These are phyloP conservation scores for Taphrina communis DNA, from an alignment of 1,139 yeast species.

Conservation along the genomic window DNA sequence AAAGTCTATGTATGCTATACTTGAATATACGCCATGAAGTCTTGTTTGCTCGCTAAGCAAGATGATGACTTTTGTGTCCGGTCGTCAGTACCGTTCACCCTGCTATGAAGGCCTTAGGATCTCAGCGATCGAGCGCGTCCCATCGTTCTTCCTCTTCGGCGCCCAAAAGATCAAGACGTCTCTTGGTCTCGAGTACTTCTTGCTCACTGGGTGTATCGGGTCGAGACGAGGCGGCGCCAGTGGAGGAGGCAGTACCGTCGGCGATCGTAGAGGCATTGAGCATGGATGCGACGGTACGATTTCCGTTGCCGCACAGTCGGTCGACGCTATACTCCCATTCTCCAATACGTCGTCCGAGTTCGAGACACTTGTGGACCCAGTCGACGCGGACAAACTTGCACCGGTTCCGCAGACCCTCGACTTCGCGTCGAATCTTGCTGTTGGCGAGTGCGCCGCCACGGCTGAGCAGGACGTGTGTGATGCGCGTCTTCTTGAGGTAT, in stretches of 20 bases:
- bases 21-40: no score
- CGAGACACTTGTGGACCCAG: conserved; percentile 33
- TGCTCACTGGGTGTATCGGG: background rate
- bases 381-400: conserved; percentile 36
- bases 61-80: no score
- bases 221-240: background rate
- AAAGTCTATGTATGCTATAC: no score
- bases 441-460: conserved; percentile 25
- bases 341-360: conserved; percentile 13
- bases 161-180: conserved; percentile 5
- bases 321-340: conserved; percentile 31
- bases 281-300: conserved; percentile 17
- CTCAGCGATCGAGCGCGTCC: conserved; percentile 29
- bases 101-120: no score
- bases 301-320: conserved; percentile 5
- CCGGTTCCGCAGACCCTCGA: conserved; percentile 25
- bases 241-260: no score
- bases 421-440: conserved; percentile 31
- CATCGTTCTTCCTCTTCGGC: conserved; percentile 35
- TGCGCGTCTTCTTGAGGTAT: conserved; percentile 24
- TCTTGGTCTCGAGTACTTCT: background rate
- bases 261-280: background rate
- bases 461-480: conserved; percentile 36
- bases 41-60: no score
- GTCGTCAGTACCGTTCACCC: no score